These are phyloP conservation scores for Groenewaldozyma salmanticensis DNA, from an alignment of 805 yeast genomes.

Conservation along the genomic window DNA sequence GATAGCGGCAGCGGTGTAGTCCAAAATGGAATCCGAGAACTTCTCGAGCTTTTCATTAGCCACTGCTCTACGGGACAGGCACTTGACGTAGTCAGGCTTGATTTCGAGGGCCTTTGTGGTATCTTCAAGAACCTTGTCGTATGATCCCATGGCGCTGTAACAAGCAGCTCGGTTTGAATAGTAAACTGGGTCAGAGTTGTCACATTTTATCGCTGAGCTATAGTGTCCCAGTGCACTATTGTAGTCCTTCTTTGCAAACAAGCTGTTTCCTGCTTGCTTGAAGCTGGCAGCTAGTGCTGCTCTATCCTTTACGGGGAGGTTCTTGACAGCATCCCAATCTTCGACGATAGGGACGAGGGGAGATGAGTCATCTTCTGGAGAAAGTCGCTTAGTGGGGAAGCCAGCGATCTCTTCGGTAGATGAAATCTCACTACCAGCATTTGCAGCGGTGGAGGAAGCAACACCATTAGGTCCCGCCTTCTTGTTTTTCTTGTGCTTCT, in stretches of 20 bases:
- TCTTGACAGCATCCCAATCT: conserved; percentile 18
- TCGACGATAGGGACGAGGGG: conserved; percentile 29
- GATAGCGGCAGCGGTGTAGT: conserved; percentile 79
- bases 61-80: conserved; percentile 84
- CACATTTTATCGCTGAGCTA: conserved; percentile 64
- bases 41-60: conserved; percentile 77
- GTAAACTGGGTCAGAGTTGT: conserved; percentile 69
- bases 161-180: conserved; percentile 97
- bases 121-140: conserved; percentile 78
- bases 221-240: conserved; percentile 73
- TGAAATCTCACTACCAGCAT: conserved; percentile 5
- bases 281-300: conserved; percentile 53
- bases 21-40: conserved; percentile 81
- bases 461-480: conserved; percentile 11
- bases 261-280: conserved; percentile 83
- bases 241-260: conserved; percentile 60
- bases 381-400: conserved; percentile 9
- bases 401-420: conserved; percentile 12
- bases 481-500: conserved; percentile 13
- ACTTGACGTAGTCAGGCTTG: conserved; percentile 86
- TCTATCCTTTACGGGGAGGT: conserved; percentile 26
- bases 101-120: conserved; percentile 77
- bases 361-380: conserved; percentile 15
- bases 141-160: conserved; percentile 70
- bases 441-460: conserved; percentile 5